Evolutionary conservation across 306 rosid species (phyloP).

Genomic region (Acmispon strigosus): DNA sequence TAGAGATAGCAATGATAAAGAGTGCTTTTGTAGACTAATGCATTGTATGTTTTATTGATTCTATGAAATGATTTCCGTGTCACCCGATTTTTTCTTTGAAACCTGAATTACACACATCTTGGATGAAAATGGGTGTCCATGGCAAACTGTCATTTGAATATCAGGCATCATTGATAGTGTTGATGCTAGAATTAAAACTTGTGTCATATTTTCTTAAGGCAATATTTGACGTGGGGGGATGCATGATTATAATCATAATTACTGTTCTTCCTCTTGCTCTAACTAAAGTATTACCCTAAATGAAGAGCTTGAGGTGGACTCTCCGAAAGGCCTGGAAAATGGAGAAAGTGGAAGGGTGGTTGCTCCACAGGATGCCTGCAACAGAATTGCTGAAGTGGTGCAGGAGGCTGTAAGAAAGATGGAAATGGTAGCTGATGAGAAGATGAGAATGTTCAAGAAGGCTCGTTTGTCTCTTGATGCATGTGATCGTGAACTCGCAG

Average conservation of each 20-base stretch:
- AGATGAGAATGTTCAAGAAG: constrained; percentile 20
- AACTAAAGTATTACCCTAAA: background rate
- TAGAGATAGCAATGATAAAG: background rate
- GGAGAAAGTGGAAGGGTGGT: constrained; percentile 14
- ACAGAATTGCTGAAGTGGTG: constrained; percentile 16
- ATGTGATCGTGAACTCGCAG: background rate
- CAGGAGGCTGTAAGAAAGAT: constrained; percentile 21
- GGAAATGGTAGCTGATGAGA: constrained; percentile 17
- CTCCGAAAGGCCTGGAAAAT: constrained; percentile 3
- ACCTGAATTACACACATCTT: background rate
- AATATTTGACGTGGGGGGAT: background rate
- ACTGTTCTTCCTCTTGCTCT: background rate
- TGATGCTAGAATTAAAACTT: background rate
- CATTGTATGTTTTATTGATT: background rate
- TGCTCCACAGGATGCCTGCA: constrained; percentile 17
- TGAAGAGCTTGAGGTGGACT: constrained; percentile 14
- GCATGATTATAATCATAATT: background rate
- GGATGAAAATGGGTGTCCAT: background rate
- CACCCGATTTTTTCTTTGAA: background rate
- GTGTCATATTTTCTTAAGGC: background rate
- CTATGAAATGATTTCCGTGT: background rate
- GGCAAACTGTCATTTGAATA: background rate
- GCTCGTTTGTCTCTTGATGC: constrained; percentile 5
- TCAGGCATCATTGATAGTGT: background rate
- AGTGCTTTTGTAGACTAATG: background rate